Evolutionary conservation across 139 green algal species (phyloP), one percentile per base, ranked within the genome.

Genomic region (Chlamydomonas eustigma): DNA sequence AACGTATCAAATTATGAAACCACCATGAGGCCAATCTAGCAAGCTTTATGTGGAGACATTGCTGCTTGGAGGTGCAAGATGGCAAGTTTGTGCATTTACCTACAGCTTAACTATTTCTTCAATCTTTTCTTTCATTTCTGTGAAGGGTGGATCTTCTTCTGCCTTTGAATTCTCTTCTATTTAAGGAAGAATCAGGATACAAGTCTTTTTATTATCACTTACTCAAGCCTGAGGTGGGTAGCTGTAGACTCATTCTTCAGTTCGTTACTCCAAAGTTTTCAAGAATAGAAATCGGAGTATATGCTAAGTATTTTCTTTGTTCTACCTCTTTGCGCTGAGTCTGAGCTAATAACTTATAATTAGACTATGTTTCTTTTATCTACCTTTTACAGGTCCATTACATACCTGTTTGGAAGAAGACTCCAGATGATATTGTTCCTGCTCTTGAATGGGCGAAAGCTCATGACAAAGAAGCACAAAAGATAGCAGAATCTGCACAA

Each of bases 181-280:
- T 85, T 50, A 85, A 85, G 38, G 80, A 85, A 66, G 76, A 85
- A 12, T 75, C 39, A 2, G 80, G 80, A 2, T 85, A 85, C 76
- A 76, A 69, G 4, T 39, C 58, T 0, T 82, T 78, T 71, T 85
- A 85, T 66, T 68, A 85, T 52, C 80, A 85, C 71, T 72, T 85
- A 33, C 44, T 85, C 44, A 76, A 71, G 70, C 75, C 44, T 33
- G 34, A 35, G 6, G 52, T 68, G 22, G 33, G 63, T 31, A 33
- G 30, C n/a, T 31, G 36, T 1, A 6, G 36, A n/a, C 51, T 4
- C 51, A 67, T 67, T n/a, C 51, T 4, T 67, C 50, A n/a, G n/a
- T n/a, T n/a, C n/a, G n/a, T n/a, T n/a, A n/a, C n/a, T 18, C 12
- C 44, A 58, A 58, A 58, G 12, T 58, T 12, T 18, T 18, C 44